Base-by-base conservation (phyloP, 805 yeast genomes). In the Maudiozyma pseudohumilis region DNA sequence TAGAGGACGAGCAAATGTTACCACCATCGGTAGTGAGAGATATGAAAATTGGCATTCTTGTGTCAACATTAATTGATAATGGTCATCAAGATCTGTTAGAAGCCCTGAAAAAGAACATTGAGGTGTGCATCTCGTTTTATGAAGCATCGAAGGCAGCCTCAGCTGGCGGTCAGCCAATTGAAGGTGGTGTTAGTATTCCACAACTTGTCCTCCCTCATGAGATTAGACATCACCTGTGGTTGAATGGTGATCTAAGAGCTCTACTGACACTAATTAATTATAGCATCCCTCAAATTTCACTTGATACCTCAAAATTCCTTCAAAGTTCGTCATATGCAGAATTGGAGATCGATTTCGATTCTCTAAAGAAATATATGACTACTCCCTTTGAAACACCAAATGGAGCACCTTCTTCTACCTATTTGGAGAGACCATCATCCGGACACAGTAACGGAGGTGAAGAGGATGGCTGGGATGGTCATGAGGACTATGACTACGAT, bases 31-130 rank as follows among this genome's bases (percentile, higher is more conserved):
- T 44, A 9, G 21, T 56, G 2, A 24, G 37, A 18, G 60, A 56
- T 32, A 44, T 49, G 36, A 49, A 52, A 22, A 46, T 46, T 32
- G 65, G 64, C 26, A 54, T 60, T 20, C 26, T 59, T 3, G 53
- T 60, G 3, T 55, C 63, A 0, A 39, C 61, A 5, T 36, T 60
- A n/a, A 35, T 59, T 9, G 65, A 60, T 42, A 56, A 55, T 22
- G 54, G 51, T 6, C 53, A 55, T 26, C 29, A 22, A 6, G 53
- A 51, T 5, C 22, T 51, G 5, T 34, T 59, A 6, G 51, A 48
- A 9, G 29, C 29, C 11, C 34, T 60, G 24, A 27, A 45, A 2
- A 15, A 34, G 1, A 55, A 58, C 39, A 32, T 60, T 18, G 34
- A 42, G 12, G 18, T 39, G 4, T 25, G 45, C 5, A 27, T 50